Percentiles rank a stretch among this genome's conserved stretches.
phyloP scores from a whole-genome alignment of 2,329 filamentous ascomycete species.

The Aspergillus candidus region DNA sequence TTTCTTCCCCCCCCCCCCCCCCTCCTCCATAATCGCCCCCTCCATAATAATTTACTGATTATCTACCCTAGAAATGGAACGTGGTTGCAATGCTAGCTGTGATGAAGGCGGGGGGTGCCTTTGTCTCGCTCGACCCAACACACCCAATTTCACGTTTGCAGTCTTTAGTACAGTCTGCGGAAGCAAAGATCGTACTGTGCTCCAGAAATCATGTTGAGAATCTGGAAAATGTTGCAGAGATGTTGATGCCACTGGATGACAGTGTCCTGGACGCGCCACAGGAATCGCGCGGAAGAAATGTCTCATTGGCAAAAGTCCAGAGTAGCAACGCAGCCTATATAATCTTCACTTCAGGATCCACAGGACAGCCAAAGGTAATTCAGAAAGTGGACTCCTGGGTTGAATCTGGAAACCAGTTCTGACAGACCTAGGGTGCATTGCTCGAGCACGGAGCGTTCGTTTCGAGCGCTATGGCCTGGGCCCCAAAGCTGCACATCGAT shows the following conservation, averaged over 20 bases:
- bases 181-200: conserved; percentile 29
- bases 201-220: conserved; percentile 21
- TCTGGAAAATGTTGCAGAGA: conserved; percentile 19
- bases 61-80: conserved; percentile 33
- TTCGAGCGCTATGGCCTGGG: conserved; percentile 50
- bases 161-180: conserved; percentile 27
- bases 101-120: conserved; percentile 39
- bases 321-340: conserved; percentile 45
- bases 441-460: conserved; percentile 57
- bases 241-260: conserved; percentile 25
- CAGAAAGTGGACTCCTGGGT: background rate
- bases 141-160: conserved; percentile 35
- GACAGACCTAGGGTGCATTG: conserved; percentile 48
- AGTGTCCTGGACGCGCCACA: conserved; percentile 20
- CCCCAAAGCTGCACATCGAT: conserved; percentile 44
- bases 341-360: conserved; percentile 55
- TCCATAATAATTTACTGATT: conserved; percentile 5
- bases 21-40: too few relatives aligned
- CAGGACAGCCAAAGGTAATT: conserved; percentile 47
- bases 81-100: conserved; percentile 37
- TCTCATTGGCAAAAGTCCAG: conserved; percentile 21
- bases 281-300: conserved; percentile 7
- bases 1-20: too few relatives aligned
- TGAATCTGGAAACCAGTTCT: background rate
- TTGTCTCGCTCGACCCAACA: conserved; percentile 37